Evolutionary conservation across 148 eudicot genomes (phyloP), one percentile per base, ranked within the genome.

Genomic region (Gaultheria prostrata): DNA sequence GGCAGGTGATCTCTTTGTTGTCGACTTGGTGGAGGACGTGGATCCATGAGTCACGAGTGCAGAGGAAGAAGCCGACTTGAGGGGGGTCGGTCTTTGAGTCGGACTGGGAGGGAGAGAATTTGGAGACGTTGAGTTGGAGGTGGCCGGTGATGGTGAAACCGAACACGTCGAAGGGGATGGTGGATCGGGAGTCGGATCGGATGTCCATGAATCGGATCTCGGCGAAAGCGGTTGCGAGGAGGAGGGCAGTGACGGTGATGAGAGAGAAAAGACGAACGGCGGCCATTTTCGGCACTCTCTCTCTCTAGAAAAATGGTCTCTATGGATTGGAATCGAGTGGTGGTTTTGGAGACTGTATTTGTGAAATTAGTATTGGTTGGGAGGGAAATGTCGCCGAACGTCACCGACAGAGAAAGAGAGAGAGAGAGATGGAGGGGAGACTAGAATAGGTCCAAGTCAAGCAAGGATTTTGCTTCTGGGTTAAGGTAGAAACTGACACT

Each of bases 31-130:
- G 86, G 84, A 89, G 77, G 51, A 92, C 92, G 33, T 88, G 92
- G 45, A 77, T 59, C 92, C 92, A 90, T 0, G 91, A 86, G 24
- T 92, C 92, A 4, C 88, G 88, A 15, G 92, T 92, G 56, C 85
- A 88, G 75, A 92, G 88, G 80, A 91, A 88, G 85, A 92, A 92
- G 0, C 95, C 95, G 77, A 89, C 82, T 6, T 85, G 86, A 39
- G 91, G 83, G 73, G 88, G 89, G 9, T 89, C 87, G 82, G 88
- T 73, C 18, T 82, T 83, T 6, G 86, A 56, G 30, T 3, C 14
- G 14, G 67, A 3, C 28, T 61, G 0, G 12, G 39, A 67, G 72
- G 28, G 1, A 28, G 8, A 4, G 72, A 67, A 0, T 67, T 67
- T 12, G 72, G 72, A 12, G 35, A 67, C 33, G 72, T 67, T 67